These are phyloP conservation scores for Fennellomyces sp. DNA, from an alignment of 371 early-diverging fungal species.

Conservation along the genomic window DNA sequence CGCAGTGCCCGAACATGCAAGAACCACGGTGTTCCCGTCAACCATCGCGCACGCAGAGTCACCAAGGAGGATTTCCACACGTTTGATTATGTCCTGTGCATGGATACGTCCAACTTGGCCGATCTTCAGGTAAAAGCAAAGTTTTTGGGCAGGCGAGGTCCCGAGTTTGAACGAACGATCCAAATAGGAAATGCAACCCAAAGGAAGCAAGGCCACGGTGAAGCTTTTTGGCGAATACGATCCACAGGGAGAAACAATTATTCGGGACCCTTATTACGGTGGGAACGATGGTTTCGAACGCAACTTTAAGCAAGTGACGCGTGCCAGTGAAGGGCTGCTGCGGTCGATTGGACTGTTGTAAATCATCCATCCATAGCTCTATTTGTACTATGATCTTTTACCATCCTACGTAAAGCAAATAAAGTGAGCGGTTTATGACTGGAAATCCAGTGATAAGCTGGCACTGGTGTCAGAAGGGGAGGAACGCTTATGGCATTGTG, in stretches of 20 bases:
- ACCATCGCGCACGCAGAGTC: slow-evolving; percentile 78
- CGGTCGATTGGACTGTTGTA: slow-evolving; percentile 29
- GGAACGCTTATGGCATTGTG: too few species aligned
- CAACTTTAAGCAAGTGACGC: slow-evolving; percentile 83
- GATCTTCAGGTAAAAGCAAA: slow-evolving; percentile 62
- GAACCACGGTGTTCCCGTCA: slow-evolving; percentile 79
- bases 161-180: not conserved
- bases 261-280: slow-evolving; percentile 91
- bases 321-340: slow-evolving; percentile 58
- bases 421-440: too few species aligned
- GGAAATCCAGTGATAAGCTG: too few species aligned
- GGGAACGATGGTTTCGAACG: slow-evolving; percentile 82
- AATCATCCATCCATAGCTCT: too few species aligned
- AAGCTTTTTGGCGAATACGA: slow-evolving; percentile 90
- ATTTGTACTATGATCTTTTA: too few species aligned
- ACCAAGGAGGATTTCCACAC: slow-evolving; percentile 58
- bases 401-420: too few species aligned
- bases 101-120: slow-evolving; percentile 79
- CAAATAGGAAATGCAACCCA: slow-evolving; percentile 33
- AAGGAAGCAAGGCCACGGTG: slow-evolving; percentile 30
- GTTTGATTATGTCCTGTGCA: slow-evolving; percentile 89
- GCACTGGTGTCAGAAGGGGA: too few species aligned
- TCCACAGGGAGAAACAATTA: slow-evolving; percentile 75
- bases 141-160: too few species aligned
- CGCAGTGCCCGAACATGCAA: slow-evolving; percentile 75